Base-by-base conservation (phyloP, 2,329 filamentous ascomycete species). In the Phoma herbarum region DNA sequence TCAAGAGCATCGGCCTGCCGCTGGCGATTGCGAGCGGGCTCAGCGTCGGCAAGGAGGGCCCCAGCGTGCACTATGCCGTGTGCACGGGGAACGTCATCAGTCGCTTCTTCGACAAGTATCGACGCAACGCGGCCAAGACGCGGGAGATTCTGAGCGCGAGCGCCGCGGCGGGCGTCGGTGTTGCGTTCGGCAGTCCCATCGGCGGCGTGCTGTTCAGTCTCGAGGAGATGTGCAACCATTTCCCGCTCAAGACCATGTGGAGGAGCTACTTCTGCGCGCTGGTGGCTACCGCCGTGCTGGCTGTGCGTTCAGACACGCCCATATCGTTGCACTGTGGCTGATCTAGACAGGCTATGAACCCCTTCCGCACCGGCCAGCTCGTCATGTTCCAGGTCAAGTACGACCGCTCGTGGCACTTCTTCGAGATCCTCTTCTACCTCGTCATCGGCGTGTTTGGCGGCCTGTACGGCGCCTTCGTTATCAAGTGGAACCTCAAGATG, bases 351-450 rank as follows among this genome's bases (percentile, higher is more conserved):
- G 92, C 91, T 58, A 96, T 99, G 92, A 99, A 99, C 69, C 95
- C 95, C 22, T 99, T 99, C 79, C 84, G 95, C 51, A 98, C 95
- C 0, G 95, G 95, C 20, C 95, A 99, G 74, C 85, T 99, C 41
- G 95, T 99, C 86, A 98, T 99, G 94, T 99, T 99, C 78, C 93
- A 97, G 71, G 94, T 99, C 71, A 88, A 88, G 69, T 99, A 99
- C 74, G 94, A 98, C 77, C 90, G 94, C 39, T 90, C 91, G 39
- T 99, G 95, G 95, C 95, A 99, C 79, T 97, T 97, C 72, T 99
- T 99, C 73, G 95, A 99, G 75, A 84, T 95, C 3, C 78, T 97
- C 25, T 98, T 98, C 74, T 99, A 96, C 78, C 85, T 97, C 64
- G 82, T 97, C 52, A 87, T 99, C 62, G 95, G 95, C 45, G 85